Evolutionary conservation across 2,329 filamentous ascomycete genomes (phyloP).

Genomic region (Xenoacremonium recifei): DNA sequence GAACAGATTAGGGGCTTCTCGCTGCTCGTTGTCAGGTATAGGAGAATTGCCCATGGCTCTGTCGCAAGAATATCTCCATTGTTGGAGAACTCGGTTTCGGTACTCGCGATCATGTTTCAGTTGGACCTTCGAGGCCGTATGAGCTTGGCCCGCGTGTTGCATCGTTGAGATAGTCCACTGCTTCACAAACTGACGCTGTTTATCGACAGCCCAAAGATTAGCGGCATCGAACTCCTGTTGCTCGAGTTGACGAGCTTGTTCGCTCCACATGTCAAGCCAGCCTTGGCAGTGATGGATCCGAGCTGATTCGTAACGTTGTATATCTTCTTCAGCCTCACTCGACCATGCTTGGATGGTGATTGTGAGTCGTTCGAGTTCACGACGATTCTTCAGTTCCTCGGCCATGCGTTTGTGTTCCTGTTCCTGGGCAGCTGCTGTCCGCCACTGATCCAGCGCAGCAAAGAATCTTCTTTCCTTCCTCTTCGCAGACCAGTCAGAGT

Average conservation of each 20-base stretch:
- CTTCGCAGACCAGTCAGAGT: slow-evolving; percentile 32
- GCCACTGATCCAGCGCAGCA: slow-evolving; percentile 31
- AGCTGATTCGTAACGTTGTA: slow-evolving; percentile 16
- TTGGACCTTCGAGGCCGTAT: slow-evolving; percentile 33
- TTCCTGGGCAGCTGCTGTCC: slow-evolving; percentile 10
- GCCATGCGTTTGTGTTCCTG: slow-evolving; percentile 13
- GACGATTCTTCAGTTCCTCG: slow-evolving; percentile 11
- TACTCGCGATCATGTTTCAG: slow-evolving; percentile 32
- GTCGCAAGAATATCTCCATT: slow-evolving; percentile 28
- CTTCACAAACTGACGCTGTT: slow-evolving; percentile 33
- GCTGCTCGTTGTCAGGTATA: slow-evolving; percentile 6
- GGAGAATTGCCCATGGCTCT: slow-evolving; percentile 10
- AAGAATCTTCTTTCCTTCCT: slow-evolving; percentile 33
- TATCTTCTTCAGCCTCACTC: slow-evolving; percentile 12
- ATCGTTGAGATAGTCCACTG: slow-evolving; percentile 36
- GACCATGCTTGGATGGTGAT: slow-evolving; percentile 20
- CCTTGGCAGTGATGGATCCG: slow-evolving; percentile 17
- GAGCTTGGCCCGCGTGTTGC: slow-evolving; percentile 36
- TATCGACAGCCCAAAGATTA: slow-evolving; percentile 30
- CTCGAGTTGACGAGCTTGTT: slow-evolving; percentile 17
- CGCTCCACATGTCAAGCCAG: slow-evolving; percentile 24
- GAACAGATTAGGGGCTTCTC: slow-evolving; percentile 12
- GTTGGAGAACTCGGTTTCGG: slow-evolving; percentile 28
- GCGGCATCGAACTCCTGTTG: slow-evolving; percentile 25
- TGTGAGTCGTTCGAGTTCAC: slow-evolving; percentile 10